These are phyloP conservation scores for Pseudocohnilembus persalinus DNA, from an alignment of 169 alveolate genomes.

Conservation along the genomic window DNA sequence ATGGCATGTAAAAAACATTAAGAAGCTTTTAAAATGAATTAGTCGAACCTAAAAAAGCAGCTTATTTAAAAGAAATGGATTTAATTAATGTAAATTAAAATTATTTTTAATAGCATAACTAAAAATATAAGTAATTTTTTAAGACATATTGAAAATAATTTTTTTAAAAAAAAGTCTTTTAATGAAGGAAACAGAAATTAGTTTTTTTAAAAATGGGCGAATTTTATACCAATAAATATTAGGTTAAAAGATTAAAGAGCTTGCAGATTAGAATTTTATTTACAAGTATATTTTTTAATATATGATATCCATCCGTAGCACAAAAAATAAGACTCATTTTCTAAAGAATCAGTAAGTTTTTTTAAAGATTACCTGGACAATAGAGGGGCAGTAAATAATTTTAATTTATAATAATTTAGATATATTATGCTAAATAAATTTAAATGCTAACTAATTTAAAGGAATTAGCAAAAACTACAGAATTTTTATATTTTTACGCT, in stretches of 20 bases:
- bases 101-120: background rate
- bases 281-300: constrained; percentile 74
- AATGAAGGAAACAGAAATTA: constrained; percentile 67
- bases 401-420: no score
- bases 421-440: no score
- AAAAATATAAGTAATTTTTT: background rate
- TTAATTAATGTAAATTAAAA: background rate
- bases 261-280: constrained; percentile 68
- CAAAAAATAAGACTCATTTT: constrained; percentile 50
- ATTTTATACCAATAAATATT: constrained; percentile 64
- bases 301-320: constrained; percentile 72
- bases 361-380: constrained; percentile 73
- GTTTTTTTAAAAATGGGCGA: constrained; percentile 73
- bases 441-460: no score
- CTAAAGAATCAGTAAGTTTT: constrained; percentile 62
- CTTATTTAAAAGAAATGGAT: no score
- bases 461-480: constrained; percentile 80
- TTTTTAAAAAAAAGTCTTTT: constrained; percentile 46
- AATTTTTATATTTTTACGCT: constrained; percentile 76
- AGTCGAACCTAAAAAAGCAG: background rate
- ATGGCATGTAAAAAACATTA: constrained; percentile 14
- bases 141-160: constrained; percentile 24
- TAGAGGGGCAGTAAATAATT: no score
- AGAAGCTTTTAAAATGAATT: constrained; percentile 7
- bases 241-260: constrained; percentile 52